Evolutionary conservation across 495 filamentous ascomycete genomes (phyloP).

Genomic region (Talaromyces ruber): DNA sequence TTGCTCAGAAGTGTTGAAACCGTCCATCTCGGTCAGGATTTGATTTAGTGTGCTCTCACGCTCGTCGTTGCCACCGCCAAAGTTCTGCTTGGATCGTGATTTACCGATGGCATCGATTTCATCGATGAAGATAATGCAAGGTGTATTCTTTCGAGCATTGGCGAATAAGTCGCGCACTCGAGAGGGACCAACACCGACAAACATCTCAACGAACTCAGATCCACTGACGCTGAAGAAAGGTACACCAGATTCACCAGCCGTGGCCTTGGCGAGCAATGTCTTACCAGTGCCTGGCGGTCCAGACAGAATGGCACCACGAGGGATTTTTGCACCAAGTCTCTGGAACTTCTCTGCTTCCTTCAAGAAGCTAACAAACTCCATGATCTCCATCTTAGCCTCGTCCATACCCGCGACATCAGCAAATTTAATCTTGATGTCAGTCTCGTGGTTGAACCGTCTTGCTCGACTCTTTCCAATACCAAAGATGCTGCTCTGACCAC

Average conservation of each 20-base stretch:
- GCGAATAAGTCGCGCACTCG: conserved; percentile 92
- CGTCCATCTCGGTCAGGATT: conserved; percentile 98
- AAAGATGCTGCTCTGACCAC: conserved; percentile 75
- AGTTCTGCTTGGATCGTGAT: conserved; percentile 66
- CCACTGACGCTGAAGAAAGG: conserved; percentile 98
- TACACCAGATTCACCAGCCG: conserved; percentile 92
- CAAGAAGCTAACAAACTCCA: conserved; percentile 98
- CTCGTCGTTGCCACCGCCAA: conserved; percentile 90
- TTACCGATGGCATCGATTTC: conserved; percentile 98
- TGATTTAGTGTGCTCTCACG: conserved; percentile 95
- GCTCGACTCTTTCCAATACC: conserved; percentile 92
- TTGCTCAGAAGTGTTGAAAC: conserved; percentile 96
- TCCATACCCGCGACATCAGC: conserved; percentile 97
- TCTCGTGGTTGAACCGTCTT: conserved; percentile 95
- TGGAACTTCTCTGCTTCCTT: conserved; percentile 85
- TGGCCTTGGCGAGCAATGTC: conserved; percentile 93
- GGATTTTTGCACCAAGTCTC: conserved; percentile 93
- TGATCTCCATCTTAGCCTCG: conserved; percentile 95
- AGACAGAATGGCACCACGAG: conserved; percentile 90
- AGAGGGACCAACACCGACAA: conserved; percentile 94
- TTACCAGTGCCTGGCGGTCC: conserved; percentile 98
- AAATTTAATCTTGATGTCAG: conserved; percentile 92
- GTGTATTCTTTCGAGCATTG: conserved; percentile 88
- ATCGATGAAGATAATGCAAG: conserved; percentile 99
- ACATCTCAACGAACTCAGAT: conserved; percentile 99